Base-by-base conservation (phyloP, 331 rosid species). In the Spiraea crenata region DNA sequence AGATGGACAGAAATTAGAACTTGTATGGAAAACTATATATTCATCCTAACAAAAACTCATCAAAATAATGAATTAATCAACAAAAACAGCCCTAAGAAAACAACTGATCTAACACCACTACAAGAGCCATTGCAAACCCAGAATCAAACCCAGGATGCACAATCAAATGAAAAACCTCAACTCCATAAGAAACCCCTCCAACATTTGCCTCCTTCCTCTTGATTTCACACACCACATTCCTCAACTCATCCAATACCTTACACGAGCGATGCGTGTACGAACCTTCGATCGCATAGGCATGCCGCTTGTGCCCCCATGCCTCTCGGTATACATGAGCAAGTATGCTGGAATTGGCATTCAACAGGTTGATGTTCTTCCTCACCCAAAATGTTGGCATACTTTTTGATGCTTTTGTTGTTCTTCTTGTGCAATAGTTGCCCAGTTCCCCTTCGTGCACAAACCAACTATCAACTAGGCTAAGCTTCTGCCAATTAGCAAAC, bases 81-180 rank as follows among this genome's bases (percentile, higher is more conserved):
- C 35, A 14, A 56, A 9, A 4, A 61, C 31, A 25, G 31, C 31
- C 25, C 47, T 16, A 61, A 61, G 66, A 61, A 74, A 86, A 89
- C 96, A 89, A 86, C 69, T 86, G 96, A 80, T 92, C 92, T 37
- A 92, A 83, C 9, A 85, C 75, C 17, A 92, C 72, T 65, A 92
- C 85, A 13, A 92, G 82, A 57, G 89, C 92, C 98, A 92, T 92
- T 8, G 96, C 95, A 49, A 89, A 81, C 8, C 76, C 89, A 15
- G 88, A 73, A 80, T 89, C 91, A 65, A 84, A 82, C 9, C 74
- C 88, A 17, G 95, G 87, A n/a, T 79, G 84, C 58, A 89, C 90
- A 64, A 84, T 31, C 69, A 92, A 66, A 69, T 86, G 86, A 73
- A 92, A 92, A 74, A 92, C 89, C 47, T 89, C 95, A 0, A 58